Evolutionary conservation across 1,139 yeast genomes (phyloP), one percentile per base, ranked within the genome.

Genomic region (Taphrina deformans): DNA sequence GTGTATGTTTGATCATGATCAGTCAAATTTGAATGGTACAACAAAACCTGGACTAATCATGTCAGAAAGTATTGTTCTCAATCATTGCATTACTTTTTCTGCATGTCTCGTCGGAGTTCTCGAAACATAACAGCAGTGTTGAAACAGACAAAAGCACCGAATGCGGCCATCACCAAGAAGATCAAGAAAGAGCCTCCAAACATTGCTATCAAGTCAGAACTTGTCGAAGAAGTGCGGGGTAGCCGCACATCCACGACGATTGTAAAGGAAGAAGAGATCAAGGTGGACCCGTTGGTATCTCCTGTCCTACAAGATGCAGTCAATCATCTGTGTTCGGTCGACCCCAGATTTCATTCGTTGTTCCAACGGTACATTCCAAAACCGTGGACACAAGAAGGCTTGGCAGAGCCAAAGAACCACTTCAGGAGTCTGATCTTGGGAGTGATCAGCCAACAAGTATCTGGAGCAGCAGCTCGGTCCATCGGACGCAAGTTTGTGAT

Each of bases 401-500:
- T 69, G 16, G 64, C 55, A 14, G 62, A 58, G 40, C 67, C 69
- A 21, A 62, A 69, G 16, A 64, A 70, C 52, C 71, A 51, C 33
- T 62, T 62, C 62, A 51, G 29, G 26, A 45, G 62, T 14, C 44
- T 62, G 21, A 55, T 46, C 2, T 23, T 55, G 5, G 50, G 62
- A 3, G 46, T 62, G 3, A 18, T 65, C 26, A 52, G 62, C 16
- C 97, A 91, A 75, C 97, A 91, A 73, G 86, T 91, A 3, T 87
- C 93, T 69, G 96, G 96, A 0, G 81, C 85, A 0, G 95, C 97
- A 0, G 97, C 97, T 0, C 75, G 73, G 12, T 80, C 92, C 0
- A 87, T 91, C 41, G 80, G 82, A 65, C 69, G 69, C 12, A 81
- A 82, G 70, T 83, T 90, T 67, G 75, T 77, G 12, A 79, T 74